These are phyloP conservation scores for Eudorina sp. DNA, from an alignment of 139 green algal species.

Conservation along the genomic window DNA sequence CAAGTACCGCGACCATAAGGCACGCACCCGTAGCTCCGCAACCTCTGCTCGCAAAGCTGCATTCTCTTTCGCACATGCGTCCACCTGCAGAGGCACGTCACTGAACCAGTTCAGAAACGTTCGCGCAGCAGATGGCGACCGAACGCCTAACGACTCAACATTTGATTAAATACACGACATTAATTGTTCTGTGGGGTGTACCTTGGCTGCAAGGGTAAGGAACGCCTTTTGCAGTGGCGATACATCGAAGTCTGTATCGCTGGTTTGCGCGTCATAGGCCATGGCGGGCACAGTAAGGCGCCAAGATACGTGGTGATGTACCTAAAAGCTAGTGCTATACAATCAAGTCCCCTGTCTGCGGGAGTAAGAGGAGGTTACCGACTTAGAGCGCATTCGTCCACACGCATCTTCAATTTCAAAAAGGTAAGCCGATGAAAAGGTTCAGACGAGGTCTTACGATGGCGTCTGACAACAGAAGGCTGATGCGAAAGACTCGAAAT, in stretches of 20 bases:
- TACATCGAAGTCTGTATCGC: conserved; percentile 43
- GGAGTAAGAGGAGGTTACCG: neutral
- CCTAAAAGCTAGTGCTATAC: neutral
- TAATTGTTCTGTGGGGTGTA: no score
- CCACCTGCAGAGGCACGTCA: conserved; percentile 56
- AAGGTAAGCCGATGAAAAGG: neutral
- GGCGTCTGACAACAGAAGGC: no score
- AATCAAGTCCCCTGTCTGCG: neutral
- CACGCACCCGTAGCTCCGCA: conserved; percentile 49
- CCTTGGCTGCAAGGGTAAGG: conserved; percentile 46
- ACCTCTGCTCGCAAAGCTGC: conserved; percentile 47
- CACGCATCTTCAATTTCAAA: neutral
- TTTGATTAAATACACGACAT: neutral
- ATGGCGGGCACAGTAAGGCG: neutral
- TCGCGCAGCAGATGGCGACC: no score
- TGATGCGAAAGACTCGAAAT: no score
- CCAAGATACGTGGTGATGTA: neutral
- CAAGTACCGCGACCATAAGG: no score
- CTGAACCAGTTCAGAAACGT: no score
- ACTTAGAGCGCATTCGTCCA: conserved; percentile 2
- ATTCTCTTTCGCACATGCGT: conserved; percentile 57
- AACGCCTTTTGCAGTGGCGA: conserved; percentile 53
- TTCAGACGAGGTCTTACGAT: no score
- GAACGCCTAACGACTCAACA: no score
- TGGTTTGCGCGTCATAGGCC: conserved; percentile 1